Base-by-base conservation (phyloP, 2,329 filamentous ascomycete species). In the Trichoderma sp. region DNA sequence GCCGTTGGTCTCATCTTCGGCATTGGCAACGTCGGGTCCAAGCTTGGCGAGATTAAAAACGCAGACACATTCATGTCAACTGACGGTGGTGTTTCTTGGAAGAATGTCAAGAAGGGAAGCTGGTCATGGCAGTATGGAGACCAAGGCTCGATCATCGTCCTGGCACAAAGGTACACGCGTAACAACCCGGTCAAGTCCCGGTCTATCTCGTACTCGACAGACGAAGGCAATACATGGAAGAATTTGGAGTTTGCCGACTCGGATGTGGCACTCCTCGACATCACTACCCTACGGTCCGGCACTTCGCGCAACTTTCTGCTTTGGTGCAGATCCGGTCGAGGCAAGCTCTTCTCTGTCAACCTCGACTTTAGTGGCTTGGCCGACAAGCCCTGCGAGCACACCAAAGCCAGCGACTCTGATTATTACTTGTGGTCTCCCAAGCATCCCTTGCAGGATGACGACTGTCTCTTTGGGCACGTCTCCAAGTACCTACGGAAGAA, bases 101-200 rank as follows among this genome's bases (percentile, higher is more conserved):
- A 87, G 74, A 89, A 91, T 72, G 90, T 95, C 73, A 95, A 93
- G 82, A 95, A 97, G 81, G 97, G 96, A 6, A 88, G 87, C 43
- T 97, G 94, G 85, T 92, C 92, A 77, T 99, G 94, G 94, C 93
- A 97, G 78, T 97, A 94, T 79, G 97, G 96, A 72, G 97, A 99
- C 77, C 94, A 97, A 80, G 96, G 96, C 32, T 96, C 94, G 6
- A 92, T 98, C 76, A 90, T 98, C 73, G 93, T 97, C 55, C 91
- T 99, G 63, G 94, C 95, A 26, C 88, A 92, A 77, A 90, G 94
- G 71, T 86, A 87, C 15, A 87, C 87, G 67, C 85, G 88, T 66
- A 94, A 92, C 5, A 91, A 92, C 74, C 82, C 85, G 1, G 83
- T 95, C 67, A 89, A 88, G 78, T 93, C 92, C 3, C 89, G 93